A percentile compares a stretch with the other conserved stretches of the same genome.
Conservation (phyloP, 331 rosid species). For the Spiraea crenata region DNA sequence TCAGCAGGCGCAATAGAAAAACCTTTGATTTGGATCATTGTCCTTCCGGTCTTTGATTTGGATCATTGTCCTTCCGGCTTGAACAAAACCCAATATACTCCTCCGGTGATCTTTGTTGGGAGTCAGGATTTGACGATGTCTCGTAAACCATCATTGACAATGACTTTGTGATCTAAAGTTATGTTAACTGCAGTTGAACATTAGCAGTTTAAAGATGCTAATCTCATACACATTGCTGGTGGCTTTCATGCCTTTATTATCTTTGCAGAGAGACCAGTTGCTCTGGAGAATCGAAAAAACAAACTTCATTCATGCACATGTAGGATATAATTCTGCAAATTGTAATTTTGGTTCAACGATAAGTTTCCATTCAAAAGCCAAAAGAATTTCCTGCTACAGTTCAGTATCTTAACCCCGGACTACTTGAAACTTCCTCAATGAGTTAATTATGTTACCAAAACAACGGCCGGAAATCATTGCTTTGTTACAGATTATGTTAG, state of each 20-base stretch:
- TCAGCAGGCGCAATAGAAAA: too few species aligned
- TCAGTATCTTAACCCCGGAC: conserved; percentile 21
- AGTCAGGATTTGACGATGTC: too few species aligned
- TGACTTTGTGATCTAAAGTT: too few species aligned
- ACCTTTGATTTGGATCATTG: too few species aligned
- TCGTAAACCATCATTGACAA: too few species aligned
- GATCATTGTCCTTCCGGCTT: too few species aligned
- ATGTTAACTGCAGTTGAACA: neutral
- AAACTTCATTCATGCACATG: neutral
- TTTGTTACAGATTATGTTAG: conserved; percentile 56
- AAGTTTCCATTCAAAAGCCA: conserved; percentile 20
- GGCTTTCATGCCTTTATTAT: neutral
- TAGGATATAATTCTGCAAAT: conserved; percentile 4
- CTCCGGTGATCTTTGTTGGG: too few species aligned
- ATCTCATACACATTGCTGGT: neutral
- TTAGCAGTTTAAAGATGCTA: neutral
- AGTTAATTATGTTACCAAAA: conserved; percentile 32
- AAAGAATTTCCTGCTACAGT: conserved; percentile 36
- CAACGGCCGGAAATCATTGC: conserved; percentile 29
- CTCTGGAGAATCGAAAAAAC: neutral
- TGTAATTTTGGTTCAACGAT: conserved; percentile 2
- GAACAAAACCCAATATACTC: too few species aligned
- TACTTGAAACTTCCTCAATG: conserved; percentile 23
- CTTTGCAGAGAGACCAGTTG: neutral
- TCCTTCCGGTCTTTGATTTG: too few species aligned